A percentile compares a stretch with the other conserved stretches of the same genome.
These are phyloP conservation scores for Volvox africanus DNA, from an alignment of 139 green algal species.

Conservation along the genomic window DNA sequence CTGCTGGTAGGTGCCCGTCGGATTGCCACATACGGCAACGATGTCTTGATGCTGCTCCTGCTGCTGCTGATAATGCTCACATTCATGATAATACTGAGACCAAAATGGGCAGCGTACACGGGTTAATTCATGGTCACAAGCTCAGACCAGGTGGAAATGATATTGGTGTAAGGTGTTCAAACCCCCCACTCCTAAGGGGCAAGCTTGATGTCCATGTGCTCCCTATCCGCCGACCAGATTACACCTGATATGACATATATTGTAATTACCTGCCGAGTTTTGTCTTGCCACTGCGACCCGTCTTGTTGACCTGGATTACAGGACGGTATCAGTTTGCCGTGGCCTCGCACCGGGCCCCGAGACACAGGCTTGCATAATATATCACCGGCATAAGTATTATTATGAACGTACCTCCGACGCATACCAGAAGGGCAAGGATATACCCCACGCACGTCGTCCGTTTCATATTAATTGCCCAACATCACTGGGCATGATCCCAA, in stretches of 20 bases:
- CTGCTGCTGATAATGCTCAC: neutral
- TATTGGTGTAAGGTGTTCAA: no score
- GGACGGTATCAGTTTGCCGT: no score
- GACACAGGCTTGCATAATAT: no score
- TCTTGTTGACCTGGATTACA: neutral
- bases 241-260: no score
- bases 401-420: neutral
- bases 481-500: neutral
- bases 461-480: neutral
- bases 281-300: neutral
- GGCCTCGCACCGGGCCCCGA: no score
- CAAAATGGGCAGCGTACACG: neutral
- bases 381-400: no score
- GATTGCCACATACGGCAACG: neutral
- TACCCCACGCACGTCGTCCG: neutral
- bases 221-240: no score
- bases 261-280: neutral
- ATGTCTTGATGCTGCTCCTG: neutral
- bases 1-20: neutral
- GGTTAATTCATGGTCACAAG: no score
- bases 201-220: no score
- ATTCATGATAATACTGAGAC: neutral
- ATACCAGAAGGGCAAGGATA: constrained; percentile 1
- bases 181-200: no score
- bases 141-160: no score